These are phyloP conservation scores for Mrakia frigida DNA, from an alignment of 768 basidiomycete genomes.

Conservation along the genomic window DNA sequence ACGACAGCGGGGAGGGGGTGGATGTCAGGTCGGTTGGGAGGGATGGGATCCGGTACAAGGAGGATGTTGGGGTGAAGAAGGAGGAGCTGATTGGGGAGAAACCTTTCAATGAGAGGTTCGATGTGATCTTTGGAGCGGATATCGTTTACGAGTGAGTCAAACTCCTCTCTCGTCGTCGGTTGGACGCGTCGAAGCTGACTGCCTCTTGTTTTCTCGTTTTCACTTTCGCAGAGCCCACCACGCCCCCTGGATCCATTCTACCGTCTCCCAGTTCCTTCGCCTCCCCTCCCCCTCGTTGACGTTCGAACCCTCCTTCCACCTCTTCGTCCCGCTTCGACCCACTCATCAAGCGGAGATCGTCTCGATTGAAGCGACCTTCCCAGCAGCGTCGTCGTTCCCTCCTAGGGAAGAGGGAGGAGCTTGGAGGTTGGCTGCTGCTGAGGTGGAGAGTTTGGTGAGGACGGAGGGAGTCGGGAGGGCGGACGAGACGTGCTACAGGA, in stretches of 20 bases:
- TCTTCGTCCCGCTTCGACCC: constrained; percentile 65
- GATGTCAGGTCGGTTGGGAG: constrained; percentile 19
- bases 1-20: background rate
- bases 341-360: constrained; percentile 55
- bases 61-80: background rate
- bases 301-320: constrained; percentile 52
- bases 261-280: constrained; percentile 54
- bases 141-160: constrained; percentile 58
- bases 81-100: constrained; percentile 32
- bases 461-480: constrained; percentile 43
- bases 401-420: background rate
- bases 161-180: too few relatives aligned
- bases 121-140: constrained; percentile 71
- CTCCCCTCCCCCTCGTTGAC: constrained; percentile 30
- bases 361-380: constrained; percentile 49
- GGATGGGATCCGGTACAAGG: constrained; percentile 28
- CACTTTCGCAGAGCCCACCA: constrained; percentile 64
- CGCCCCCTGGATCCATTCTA: constrained; percentile 62
- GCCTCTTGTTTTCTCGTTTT: constrained; percentile 49
- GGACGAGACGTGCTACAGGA: constrained; percentile 56
- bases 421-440: constrained; percentile 50
- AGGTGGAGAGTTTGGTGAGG: constrained; percentile 51
- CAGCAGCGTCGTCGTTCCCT: constrained; percentile 30
- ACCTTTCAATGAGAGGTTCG: constrained; percentile 51
- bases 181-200: background rate